These are phyloP conservation scores for Leccinum ochraceum DNA, from an alignment of 768 basidiomycete genomes.

Conservation along the genomic window DNA sequence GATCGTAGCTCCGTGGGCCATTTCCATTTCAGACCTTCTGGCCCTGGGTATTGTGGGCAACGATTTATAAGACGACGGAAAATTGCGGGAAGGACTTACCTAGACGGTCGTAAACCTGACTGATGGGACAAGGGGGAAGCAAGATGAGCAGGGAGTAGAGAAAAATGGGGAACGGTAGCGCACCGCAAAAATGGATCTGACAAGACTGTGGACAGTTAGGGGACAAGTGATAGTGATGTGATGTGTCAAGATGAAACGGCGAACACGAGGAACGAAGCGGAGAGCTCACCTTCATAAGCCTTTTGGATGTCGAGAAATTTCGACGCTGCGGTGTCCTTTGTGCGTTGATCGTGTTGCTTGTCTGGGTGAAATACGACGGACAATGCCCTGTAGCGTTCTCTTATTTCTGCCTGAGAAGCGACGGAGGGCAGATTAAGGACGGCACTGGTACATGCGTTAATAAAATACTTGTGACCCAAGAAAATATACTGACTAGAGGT, in stretches of 20 bases:
- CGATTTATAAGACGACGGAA: slow-evolving; percentile 14
- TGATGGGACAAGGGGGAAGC: slow-evolving; percentile 26
- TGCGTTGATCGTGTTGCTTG: slow-evolving; percentile 62
- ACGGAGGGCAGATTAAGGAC: slow-evolving; percentile 69
- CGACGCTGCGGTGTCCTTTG: slow-evolving; percentile 59
- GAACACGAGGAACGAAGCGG: not conserved
- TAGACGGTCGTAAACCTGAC: slow-evolving; percentile 75
- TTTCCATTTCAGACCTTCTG: slow-evolving; percentile 40
- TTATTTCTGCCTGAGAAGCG: slow-evolving; percentile 68
- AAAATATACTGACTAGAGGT: slow-evolving; percentile 31
- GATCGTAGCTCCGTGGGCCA: slow-evolving; percentile 48
- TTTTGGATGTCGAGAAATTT: slow-evolving; percentile 78
- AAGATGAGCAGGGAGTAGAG: slow-evolving; percentile 8
- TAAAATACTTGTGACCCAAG: not conserved
- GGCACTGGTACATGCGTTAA: slow-evolving; percentile 35
- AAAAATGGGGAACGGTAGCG: slow-evolving; percentile 18
- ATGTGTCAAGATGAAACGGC: not conserved
- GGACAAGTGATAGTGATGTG: not conserved
- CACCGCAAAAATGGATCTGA: slow-evolving; percentile 73
- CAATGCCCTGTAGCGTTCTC: slow-evolving; percentile 68
- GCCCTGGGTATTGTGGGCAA: slow-evolving; percentile 27
- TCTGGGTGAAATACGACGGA: slow-evolving; percentile 87
- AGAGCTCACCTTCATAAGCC: slow-evolving; percentile 70
- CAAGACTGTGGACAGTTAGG: slow-evolving; percentile 47
- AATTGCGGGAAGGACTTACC: slow-evolving; percentile 41